Evolutionary conservation across 768 basidiomycete species (phyloP), one percentile per base, ranked within the genome.

Genomic region (Rickenella mellea): DNA sequence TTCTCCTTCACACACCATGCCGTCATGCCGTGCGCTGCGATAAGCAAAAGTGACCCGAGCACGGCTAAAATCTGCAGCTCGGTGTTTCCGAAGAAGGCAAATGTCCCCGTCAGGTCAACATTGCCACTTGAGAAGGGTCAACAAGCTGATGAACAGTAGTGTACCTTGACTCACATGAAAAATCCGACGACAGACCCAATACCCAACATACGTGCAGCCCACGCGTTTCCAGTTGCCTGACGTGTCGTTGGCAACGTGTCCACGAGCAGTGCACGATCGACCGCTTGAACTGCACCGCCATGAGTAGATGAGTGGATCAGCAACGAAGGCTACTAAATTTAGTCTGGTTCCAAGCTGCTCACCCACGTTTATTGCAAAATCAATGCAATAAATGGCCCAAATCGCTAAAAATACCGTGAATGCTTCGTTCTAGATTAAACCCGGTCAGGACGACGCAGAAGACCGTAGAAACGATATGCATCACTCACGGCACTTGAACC

Each of bases 201-300:
- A 1, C 87, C 88, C 33, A 85, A 64, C 89, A 96, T 93, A n/a
- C 84, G 68, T 1, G 87, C 89, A 1, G 90, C 93, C 93, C 93
- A 98, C 0, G 93, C 93, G 55, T 93, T 96, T 1, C 86, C 92
- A 7, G 73, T 66, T 5, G 91, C 78, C 58, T 98, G 93, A 20
- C 76, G 67, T 1, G 72, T 56, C 0, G 83, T 65, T 0, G 90
- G 82, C 4, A 94, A 60, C 0, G 74, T 84, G 55, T 98, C 93
- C 1, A 98, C 88, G 6, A 97, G 67, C 8, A 96, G 71, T 0
- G 92, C 88, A 37, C 93, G 84, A 57, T 96, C 90, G 15, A 90
- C 77, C 1, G 91, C 88, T 67, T 85, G 84, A 2, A 93, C 90
- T 83, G 51, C 46, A 71, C 68, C 65, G 22, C 69, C 69, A 48